Evolutionary conservation across 768 basidiomycete species (phyloP).

Genomic region (Strobilomyces dryophilus): DNA sequence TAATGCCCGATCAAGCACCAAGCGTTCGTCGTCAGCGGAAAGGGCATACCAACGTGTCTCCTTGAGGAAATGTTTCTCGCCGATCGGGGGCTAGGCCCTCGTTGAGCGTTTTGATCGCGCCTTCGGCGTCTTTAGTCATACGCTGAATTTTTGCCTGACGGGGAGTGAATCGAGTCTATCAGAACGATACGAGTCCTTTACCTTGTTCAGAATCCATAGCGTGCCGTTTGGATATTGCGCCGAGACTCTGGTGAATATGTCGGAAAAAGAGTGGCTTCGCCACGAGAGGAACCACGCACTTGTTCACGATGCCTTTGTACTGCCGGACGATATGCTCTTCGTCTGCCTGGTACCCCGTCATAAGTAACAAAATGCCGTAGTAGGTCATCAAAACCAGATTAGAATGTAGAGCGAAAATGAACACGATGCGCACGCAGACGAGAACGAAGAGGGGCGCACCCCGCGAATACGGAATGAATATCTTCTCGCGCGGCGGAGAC

Average conservation of each 20-base stretch:
- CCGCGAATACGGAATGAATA: constrained; percentile 73
- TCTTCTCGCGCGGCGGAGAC: constrained; percentile 65
- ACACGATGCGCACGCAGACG: neutral
- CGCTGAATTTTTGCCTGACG: constrained; percentile 67
- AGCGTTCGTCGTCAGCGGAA: neutral
- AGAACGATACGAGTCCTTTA: constrained; percentile 18
- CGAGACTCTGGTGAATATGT: constrained; percentile 39
- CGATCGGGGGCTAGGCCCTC: constrained; percentile 53
- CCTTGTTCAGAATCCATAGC: constrained; percentile 72
- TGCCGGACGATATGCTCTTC: constrained; percentile 58
- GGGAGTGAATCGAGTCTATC: neutral
- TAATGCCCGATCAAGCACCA: neutral
- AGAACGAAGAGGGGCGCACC: constrained; percentile 40
- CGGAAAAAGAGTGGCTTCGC: neutral
- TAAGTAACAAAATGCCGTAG: constrained; percentile 62
- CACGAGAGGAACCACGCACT: constrained; percentile 35
- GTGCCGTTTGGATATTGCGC: constrained; percentile 61
- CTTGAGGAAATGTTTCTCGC: constrained; percentile 57
- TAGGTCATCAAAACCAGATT: constrained; percentile 82
- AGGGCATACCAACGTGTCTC: constrained; percentile 57
- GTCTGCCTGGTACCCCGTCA: constrained; percentile 75
- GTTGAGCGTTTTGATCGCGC: constrained; percentile 59
- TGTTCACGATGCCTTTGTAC: constrained; percentile 61
- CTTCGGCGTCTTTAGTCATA: constrained; percentile 63
- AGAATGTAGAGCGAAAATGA: neutral